These are phyloP conservation scores for Neurospora sp. DNA, from an alignment of 495 filamentous ascomycete species.

Conservation along the genomic window DNA sequence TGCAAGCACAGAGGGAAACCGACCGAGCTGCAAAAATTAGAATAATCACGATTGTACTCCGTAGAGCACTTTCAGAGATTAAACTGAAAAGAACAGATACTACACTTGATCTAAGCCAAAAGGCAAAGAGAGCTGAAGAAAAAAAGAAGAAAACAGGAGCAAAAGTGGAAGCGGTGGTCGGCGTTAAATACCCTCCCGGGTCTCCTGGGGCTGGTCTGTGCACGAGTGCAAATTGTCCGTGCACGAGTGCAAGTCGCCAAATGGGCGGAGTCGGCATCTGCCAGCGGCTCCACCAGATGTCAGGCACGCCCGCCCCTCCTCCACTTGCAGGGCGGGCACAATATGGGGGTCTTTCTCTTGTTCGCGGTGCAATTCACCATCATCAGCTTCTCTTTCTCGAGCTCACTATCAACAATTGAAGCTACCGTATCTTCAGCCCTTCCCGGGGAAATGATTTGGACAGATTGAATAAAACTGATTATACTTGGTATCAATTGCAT, in stretches of 20 bases:
- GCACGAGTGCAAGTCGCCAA: not conserved
- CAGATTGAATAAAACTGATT: not conserved
- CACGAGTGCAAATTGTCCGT: not conserved
- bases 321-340: not conserved
- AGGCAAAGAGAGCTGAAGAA: constrained; percentile 39
- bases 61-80: constrained; percentile 63
- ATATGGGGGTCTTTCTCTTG: not conserved
- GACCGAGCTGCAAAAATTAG: constrained; percentile 54
- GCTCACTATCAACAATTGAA: not conserved
- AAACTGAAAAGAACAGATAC: constrained; percentile 82
- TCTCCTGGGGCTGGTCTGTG: not conserved
- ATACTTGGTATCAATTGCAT: not conserved
- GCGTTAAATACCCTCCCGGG: not conserved
- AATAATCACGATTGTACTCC: constrained; percentile 73
- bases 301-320: not conserved
- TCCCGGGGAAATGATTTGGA: not conserved
- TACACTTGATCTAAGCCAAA: constrained; percentile 95
- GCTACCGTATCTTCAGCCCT: not conserved
- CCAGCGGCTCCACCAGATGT: not conserved
- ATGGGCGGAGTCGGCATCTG: not conserved
- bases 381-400: not conserved
- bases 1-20: constrained; percentile 58
- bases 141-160: constrained; percentile 9
- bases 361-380: not conserved
- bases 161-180: not conserved